Evolutionary conservation across 2,329 filamentous ascomycete genomes (phyloP).

Genomic region (Coniochaeta ligniaria): DNA sequence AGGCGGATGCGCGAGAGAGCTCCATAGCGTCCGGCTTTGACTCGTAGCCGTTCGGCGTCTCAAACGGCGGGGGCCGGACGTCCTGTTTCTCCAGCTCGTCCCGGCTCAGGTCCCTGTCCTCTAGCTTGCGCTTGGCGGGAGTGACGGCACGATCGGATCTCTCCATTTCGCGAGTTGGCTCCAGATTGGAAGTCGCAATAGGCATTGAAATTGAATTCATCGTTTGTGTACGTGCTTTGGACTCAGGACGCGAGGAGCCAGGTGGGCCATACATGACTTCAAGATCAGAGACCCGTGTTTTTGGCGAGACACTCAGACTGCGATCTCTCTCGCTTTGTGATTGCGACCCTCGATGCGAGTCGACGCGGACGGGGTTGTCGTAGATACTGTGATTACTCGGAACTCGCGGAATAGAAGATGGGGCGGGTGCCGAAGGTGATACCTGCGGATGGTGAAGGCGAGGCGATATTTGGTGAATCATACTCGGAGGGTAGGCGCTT

Average conservation of each 20-base stretch:
- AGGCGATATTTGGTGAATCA: not conserved
- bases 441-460: slow-evolving; percentile 15
- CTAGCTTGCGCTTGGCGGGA: slow-evolving; percentile 41
- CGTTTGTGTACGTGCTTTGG: slow-evolving; percentile 10
- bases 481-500: slow-evolving; percentile 20
- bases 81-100: slow-evolving; percentile 44
- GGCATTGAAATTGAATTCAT: not conserved
- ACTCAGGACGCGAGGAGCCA: slow-evolving; percentile 15
- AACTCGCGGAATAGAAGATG: slow-evolving; percentile 31
- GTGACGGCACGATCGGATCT: slow-evolving; percentile 24
- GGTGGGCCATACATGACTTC: slow-evolving; percentile 33
- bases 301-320: slow-evolving; percentile 72
- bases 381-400: slow-evolving; percentile 34
- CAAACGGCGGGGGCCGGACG: slow-evolving; percentile 39
- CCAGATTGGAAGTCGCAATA: not conserved
- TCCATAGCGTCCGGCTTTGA: slow-evolving; percentile 9
- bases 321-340: slow-evolving; percentile 58
- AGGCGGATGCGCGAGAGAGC: slow-evolving; percentile 18
- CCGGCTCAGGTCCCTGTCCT: slow-evolving; percentile 38
- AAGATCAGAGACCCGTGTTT: slow-evolving; percentile 55
- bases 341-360: slow-evolving; percentile 36
- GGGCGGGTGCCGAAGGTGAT: slow-evolving; percentile 26
- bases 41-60: slow-evolving; percentile 34
- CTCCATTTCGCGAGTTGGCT: slow-evolving; percentile 5
- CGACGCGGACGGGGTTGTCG: slow-evolving; percentile 20